Evolutionary conservation across 345 rosid genomes (phyloP), one percentile per base, ranked within the genome.

Genomic region (Citrus trifoliata): DNA sequence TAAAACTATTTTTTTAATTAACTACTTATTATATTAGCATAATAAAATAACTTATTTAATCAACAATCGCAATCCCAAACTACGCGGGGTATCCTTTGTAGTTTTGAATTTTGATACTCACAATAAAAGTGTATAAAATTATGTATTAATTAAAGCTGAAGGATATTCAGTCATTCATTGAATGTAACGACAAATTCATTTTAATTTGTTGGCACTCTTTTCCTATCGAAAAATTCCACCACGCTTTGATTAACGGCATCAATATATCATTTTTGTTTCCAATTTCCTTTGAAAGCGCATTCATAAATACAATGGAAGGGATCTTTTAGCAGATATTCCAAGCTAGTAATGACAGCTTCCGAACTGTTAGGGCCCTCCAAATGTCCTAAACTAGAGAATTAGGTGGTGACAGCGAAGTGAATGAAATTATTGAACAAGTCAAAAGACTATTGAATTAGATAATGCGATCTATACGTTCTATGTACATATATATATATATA

Each of bases 11-110:
- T 35, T 35, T 35, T 35, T 35, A 35, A 35, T 35, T 35, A 35
- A 0, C 0, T 35, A 0, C 1, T 35, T 35, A 35, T 35, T 35
- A 0, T 5, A 35, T 35, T 0, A 35, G 0, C 0, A 35, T 1
- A 35, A 5, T 35, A 35, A 35, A 5, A 5, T 0, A 35, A 35
- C 0, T 35, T 35, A 35, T 35, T 0, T 35, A 35, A 35, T 35
- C 1, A 35, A 1, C 1, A 35, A 35, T 0, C 7, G 0, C 37
- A 35, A 35, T 35, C 37, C 0, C 37, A 35, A 35, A 0, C 1
- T 35, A 35, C 0, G 7, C 4, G 14, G 0, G 48, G 48, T 1
- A 12, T 46, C 18, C 51, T 13, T 46, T 13, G 22, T 0, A 53
- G 22, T 1, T 1, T 18, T 18, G 8, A 18, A 0, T 53, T 53